phyloP scores from a whole-genome alignment of 164 flowering plant species.

The Tinospora cordifolia region DNA sequence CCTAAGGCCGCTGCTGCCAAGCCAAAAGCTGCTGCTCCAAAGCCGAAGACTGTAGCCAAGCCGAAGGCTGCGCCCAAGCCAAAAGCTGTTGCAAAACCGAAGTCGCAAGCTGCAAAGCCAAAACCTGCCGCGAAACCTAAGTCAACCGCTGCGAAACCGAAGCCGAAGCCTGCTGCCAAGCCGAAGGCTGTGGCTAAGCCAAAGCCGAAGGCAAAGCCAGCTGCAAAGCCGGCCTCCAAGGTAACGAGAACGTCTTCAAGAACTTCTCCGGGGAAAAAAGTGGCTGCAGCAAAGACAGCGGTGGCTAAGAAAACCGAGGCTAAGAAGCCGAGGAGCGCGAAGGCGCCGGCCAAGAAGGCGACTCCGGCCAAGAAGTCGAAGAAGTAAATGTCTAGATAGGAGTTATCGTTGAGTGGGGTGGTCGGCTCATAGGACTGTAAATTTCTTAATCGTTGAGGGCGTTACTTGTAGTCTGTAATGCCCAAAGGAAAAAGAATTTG shows the following conservation, averaged over 20 bases:
- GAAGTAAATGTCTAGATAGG: no score
- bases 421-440: no score
- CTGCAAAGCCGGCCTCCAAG: not conserved
- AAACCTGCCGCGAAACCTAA: no score
- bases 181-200: slow-evolving; percentile 5
- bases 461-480: no score
- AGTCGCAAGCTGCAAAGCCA: slow-evolving; percentile 2
- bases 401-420: no score
- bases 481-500: no score
- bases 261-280: slow-evolving; percentile 5
- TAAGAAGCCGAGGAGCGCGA: not conserved
- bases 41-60: slow-evolving; percentile 2
- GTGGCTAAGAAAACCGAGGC: not conserved
- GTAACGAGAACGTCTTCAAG: slow-evolving; percentile 1
- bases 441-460: no score
- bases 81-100: slow-evolving; percentile 32
- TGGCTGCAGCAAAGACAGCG: not conserved
- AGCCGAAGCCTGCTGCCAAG: not conserved
- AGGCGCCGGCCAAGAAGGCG: not conserved
- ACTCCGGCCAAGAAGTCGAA: not conserved
- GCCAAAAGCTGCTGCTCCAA: no score
- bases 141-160: not conserved
- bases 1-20: no score
- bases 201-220: not conserved
- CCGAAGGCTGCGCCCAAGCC: slow-evolving; percentile 17